Percentiles rank a stretch among this genome's conserved stretches.
Conservation (phyloP, 345 rosid species). For the Syzygium aromaticum region DNA sequence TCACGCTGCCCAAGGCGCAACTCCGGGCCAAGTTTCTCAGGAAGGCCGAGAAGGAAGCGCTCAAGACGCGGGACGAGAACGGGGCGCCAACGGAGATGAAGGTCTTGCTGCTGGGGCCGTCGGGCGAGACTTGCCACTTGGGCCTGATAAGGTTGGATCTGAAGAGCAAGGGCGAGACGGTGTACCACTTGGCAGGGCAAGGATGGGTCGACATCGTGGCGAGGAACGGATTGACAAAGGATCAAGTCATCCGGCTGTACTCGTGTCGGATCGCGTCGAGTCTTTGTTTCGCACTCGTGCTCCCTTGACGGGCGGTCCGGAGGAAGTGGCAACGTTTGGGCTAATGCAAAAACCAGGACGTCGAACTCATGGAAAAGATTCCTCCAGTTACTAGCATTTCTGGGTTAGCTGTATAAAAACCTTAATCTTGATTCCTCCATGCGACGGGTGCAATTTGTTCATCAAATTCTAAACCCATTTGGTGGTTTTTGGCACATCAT, state of each 20-base stretch:
- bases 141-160: background rate
- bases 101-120: background rate
- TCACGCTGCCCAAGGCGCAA: background rate
- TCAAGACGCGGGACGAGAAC: background rate
- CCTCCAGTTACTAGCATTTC: background rate
- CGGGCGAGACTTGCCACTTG: background rate
- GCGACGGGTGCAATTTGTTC: background rate
- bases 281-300: background rate
- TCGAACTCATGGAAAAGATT: background rate
- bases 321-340: background rate
- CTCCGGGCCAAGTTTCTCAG: background rate
- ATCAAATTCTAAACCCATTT: background rate
- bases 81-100: background rate
- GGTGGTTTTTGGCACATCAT: background rate
- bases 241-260: background rate
- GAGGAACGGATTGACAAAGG: background rate
- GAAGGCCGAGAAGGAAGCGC: background rate
- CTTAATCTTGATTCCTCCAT: background rate
- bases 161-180: background rate
- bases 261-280: background rate
- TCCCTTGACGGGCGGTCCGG: background rate
- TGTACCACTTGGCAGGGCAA: background rate
- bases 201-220: background rate
- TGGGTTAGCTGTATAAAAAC: background rate
- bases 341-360: background rate